Conservation (phyloP, 805 yeast species). For the Metschnikowia aberdeeniae region DNA sequence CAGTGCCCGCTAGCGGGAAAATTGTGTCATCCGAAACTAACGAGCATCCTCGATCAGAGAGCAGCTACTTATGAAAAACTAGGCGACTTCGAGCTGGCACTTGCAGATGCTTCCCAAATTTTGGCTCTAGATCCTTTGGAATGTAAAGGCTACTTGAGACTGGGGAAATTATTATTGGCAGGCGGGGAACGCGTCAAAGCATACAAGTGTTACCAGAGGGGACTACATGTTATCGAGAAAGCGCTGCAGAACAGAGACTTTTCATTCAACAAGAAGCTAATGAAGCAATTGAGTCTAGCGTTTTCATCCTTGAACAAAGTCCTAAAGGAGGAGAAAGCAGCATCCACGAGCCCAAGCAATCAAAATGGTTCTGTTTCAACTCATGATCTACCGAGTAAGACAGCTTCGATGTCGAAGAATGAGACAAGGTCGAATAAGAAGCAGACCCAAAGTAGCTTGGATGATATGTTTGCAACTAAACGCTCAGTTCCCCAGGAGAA, state of each 20-base stretch:
- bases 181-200: constrained; percentile 31
- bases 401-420: background rate
- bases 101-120: constrained; percentile 34
- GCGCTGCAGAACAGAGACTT: constrained; percentile 26
- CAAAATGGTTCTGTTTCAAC: background rate
- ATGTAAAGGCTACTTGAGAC: constrained; percentile 48
- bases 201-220: constrained; percentile 32
- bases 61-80: constrained; percentile 49
- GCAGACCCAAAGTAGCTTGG: constrained; percentile 8
- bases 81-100: constrained; percentile 25
- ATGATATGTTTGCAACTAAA: constrained; percentile 20
- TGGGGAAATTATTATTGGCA: constrained; percentile 32
- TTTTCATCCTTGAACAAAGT: constrained; percentile 21
- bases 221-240: constrained; percentile 32
- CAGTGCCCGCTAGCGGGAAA: constrained; percentile 28
- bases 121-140: constrained; percentile 39
- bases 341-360: background rate
- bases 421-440: background rate
- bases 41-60: constrained; percentile 39
- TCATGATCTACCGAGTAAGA: background rate
- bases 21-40: constrained; percentile 33
- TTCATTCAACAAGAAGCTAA: constrained; percentile 30
- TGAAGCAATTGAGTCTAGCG: constrained; percentile 22
- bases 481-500: constrained; percentile 4
- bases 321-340: constrained; percentile 17